These are phyloP conservation scores for Sugiyamaella neomexicana DNA, from an alignment of 1,139 yeast genomes.

Conservation along the genomic window DNA sequence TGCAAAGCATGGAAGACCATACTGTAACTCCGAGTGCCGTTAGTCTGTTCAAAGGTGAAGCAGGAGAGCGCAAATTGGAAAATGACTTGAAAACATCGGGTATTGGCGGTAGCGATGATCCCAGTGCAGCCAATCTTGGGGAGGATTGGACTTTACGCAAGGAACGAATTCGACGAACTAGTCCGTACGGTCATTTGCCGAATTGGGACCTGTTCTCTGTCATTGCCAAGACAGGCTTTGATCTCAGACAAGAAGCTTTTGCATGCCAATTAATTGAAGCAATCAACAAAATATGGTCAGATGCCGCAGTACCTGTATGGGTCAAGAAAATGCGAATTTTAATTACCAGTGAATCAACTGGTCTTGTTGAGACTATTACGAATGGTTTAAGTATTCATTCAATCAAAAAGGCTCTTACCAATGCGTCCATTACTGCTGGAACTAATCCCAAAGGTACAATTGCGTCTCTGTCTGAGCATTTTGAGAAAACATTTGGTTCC, in stretches of 20 bases:
- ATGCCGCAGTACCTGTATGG: slow-evolving; percentile 71
- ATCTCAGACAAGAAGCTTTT: slow-evolving; percentile 93
- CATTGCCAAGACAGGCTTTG: slow-evolving; percentile 94
- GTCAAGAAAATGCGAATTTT: slow-evolving; percentile 89
- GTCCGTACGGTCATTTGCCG: slow-evolving; percentile 78
- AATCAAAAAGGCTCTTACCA: slow-evolving; percentile 85
- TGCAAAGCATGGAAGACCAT: slow-evolving; percentile 80
- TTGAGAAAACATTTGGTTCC: slow-evolving; percentile 68
- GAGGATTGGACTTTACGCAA: slow-evolving; percentile 91
- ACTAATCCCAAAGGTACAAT: slow-evolving; percentile 68
- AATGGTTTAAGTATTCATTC: slow-evolving; percentile 93
- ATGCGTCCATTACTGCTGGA: slow-evolving; percentile 63
- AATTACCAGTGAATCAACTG: slow-evolving; percentile 86
- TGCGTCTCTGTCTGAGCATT: slow-evolving; percentile 75
- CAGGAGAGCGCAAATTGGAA: slow-evolving; percentile 88
- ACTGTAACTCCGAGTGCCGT: slow-evolving; percentile 45
- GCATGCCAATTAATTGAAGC: slow-evolving; percentile 92
- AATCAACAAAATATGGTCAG: slow-evolving; percentile 81
- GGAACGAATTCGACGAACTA: slow-evolving; percentile 70
- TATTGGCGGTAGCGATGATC: slow-evolving; percentile 44
- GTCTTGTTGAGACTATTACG: slow-evolving; percentile 91
- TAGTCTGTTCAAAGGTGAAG: slow-evolving; percentile 62
- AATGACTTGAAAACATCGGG: slow-evolving; percentile 86
- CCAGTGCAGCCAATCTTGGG: slow-evolving; percentile 61
- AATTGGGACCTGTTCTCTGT: slow-evolving; percentile 96